A percentile compares a stretch with the other conserved stretches of the same genome.
These are phyloP conservation scores for Aristolochia contorta DNA, from an alignment of 164 flowering plant species.

Conservation along the genomic window DNA sequence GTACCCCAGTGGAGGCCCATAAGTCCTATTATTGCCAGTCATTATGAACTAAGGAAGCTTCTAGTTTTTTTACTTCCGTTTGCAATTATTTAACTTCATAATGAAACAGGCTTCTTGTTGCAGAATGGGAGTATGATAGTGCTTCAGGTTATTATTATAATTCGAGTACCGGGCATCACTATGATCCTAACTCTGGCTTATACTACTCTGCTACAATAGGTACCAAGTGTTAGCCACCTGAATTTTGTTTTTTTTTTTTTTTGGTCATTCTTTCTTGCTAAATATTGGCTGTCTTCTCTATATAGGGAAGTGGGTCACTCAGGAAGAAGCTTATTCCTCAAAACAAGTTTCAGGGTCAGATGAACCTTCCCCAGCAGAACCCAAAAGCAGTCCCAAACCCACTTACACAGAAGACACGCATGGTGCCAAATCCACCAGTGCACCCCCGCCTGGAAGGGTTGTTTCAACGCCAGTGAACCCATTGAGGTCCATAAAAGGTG, in stretches of 20 bases:
- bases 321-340: too few relatives aligned
- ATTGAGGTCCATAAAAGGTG: constrained; percentile 59
- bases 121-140: constrained; percentile 79
- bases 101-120: constrained; percentile 30
- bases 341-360: too few relatives aligned
- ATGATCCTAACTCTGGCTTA: constrained; percentile 82
- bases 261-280: neutral
- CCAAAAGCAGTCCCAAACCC: neutral
- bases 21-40: too few relatives aligned
- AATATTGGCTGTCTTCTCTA: neutral
- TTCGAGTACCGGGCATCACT: constrained; percentile 42
- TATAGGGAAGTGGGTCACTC: neutral
- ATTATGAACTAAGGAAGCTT: too few relatives aligned
- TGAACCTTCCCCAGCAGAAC: too few relatives aligned
- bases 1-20: too few relatives aligned
- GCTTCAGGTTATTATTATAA: constrained; percentile 72
- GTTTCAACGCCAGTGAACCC: constrained; percentile 55
- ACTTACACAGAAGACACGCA: constrained; percentile 20
- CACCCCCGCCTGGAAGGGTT: constrained; percentile 58
- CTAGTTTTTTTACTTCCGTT: too few relatives aligned
- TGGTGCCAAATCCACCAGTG: constrained; percentile 27
- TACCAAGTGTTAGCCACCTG: constrained; percentile 11
- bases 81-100: neutral
- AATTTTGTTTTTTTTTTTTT: neutral
- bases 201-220: constrained; percentile 76